Evolutionary conservation across 225 moss, liverwort and hornwort species (phyloP), one percentile per base, ranked within the genome.

Genomic region (Straminergon stramineum): DNA sequence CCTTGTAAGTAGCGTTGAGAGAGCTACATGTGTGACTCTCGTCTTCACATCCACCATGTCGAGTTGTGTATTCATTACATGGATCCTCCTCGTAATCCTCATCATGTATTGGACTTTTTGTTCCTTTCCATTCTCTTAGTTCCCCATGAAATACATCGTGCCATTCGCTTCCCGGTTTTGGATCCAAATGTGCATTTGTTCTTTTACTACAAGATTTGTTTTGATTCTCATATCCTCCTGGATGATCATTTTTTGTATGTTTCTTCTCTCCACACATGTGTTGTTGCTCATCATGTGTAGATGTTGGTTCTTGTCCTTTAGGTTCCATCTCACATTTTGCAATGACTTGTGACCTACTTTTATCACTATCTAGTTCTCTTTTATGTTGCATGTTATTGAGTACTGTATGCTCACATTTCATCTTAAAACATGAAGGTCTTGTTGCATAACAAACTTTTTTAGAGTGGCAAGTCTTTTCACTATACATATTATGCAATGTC

Each of bases 41-140:
- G 27, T 89, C 85, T 71, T 85, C 73, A 51, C 24, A 68, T 53
- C 15, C 80, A 41, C 26, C 71, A 63, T 85, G 23, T 35, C 0
- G 14, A 43, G 10, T 80, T 61, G 71, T 6, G 3, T 85, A 71
- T n/a, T 85, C 80, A 34, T 81, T 17, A 32, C 22, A 85, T 19
- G 79, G 27, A 27, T 85, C 85, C 4, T 89, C 76, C 4, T 89
- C 71, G 27, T 39, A 85, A 61, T 62, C 52, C 2, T 85, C 89
- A 62, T 89, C 62, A 80, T 62, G 10, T 28, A 62, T 55, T 73
- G 73, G 37, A 4, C 20, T 61, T 80, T 32, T 85, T 71, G 52
- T 62, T 24, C 89, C 85, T 89, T 89, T 89, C 85, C 89, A 89
- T 53, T 89, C 85, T 48, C 62, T 89, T 18, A 89, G 9, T 69